Conservation (phyloP, 768 basidiomycete genomes). For the Serendipita sp. region DNA sequence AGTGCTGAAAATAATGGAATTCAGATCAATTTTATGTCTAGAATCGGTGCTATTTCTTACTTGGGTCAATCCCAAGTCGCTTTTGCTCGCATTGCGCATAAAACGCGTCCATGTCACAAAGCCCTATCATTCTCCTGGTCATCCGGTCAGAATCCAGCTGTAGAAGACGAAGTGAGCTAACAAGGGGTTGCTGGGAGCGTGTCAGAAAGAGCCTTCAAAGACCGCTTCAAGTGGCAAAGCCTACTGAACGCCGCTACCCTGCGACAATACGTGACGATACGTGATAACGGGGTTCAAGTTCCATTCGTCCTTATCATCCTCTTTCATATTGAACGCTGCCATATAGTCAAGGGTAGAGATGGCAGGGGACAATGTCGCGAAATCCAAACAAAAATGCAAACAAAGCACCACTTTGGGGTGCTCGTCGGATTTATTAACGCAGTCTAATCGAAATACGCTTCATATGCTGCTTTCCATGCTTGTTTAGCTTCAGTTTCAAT, state of each 20-base stretch:
- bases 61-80: slow-evolving; percentile 44
- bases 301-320: slow-evolving; percentile 1
- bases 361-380: neutral
- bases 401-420: too few relatives aligned
- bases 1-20: slow-evolving; percentile 17
- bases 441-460: slow-evolving; percentile 15
- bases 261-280: slow-evolving; percentile 59
- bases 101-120: slow-evolving; percentile 66
- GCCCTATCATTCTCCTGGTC: slow-evolving; percentile 33
- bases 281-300: slow-evolving; percentile 57
- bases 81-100: slow-evolving; percentile 77
- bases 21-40: too few relatives aligned
- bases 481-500: slow-evolving; percentile 45
- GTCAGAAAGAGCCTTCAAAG: neutral
- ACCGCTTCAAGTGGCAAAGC: neutral
- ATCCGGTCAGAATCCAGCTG: neutral
- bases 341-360: neutral
- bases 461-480: slow-evolving; percentile 35
- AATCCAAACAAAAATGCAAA: too few relatives aligned
- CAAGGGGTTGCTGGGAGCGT: slow-evolving; percentile 36
- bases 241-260: slow-evolving; percentile 45
- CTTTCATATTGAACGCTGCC: neutral
- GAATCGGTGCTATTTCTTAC: slow-evolving; percentile 16
- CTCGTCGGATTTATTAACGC: too few relatives aligned
- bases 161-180: slow-evolving; percentile 31